Base-by-base conservation (phyloP, 352 stramenopile genomes). In the Elongisporangium undulatum region DNA sequence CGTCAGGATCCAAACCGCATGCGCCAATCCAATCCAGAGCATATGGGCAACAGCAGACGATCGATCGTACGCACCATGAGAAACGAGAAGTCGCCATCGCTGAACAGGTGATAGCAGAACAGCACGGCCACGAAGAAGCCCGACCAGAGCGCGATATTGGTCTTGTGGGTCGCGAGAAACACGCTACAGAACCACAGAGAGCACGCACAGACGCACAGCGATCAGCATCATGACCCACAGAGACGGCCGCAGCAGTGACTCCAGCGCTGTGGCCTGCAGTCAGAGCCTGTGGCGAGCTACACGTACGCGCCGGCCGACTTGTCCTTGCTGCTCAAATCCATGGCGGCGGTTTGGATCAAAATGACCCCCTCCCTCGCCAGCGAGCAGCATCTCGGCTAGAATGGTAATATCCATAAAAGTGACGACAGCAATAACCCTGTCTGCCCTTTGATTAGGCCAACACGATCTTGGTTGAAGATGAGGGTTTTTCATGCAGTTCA, bases 41-140 rank as follows among this genome's bases (percentile, higher is more conserved):
- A n/a, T n/a, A n/a, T n/a, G n/a, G n/a, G n/a, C n/a, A n/a, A n/a
- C n/a, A n/a, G n/a, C n/a, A n/a, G n/a, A n/a, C n/a, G n/a, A n/a
- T n/a, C 20, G 23, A 19, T 51, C 10, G 16, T 10, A 51, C 61
- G 53, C 55, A 97, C 90, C 93, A 99, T 98, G 15, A 99, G 82
- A 71, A 99, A 99, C 49, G 96, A 99, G 72, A 99, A 99, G 74
- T 99, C 97, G 29, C 96, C 96, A 71, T 98, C 95, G 48, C 92
- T 98, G 58, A 99, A 90, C 49, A 99, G 79, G 71, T 98, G 94
- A 73, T 98, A 99, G 70, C 97, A 96, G 61, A 98, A 95, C 49
- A 99, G 79, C 49, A 98, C 95, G 19, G 88, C 72, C 15, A 97
- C 89, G 53, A 98, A 92, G 68, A 99, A 98, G 56, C 82, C 94